A percentile compares a stretch with the other conserved stretches of the same genome.
Evolutionary conservation across 148 eudicot species (phyloP).

Genomic region (Camellia japonica): DNA sequence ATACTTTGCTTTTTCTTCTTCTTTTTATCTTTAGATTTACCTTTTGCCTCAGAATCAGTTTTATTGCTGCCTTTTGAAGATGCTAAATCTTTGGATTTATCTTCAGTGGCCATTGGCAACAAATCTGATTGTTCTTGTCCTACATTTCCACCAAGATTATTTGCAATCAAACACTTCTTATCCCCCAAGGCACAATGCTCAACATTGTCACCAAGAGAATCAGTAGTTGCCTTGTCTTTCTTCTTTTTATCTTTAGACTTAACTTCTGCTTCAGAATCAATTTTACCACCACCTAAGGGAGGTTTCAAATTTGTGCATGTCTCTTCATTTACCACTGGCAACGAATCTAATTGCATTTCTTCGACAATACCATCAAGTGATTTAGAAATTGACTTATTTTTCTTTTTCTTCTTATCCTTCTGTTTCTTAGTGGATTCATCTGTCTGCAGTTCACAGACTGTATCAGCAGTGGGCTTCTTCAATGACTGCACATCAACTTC

Average conservation of each 20-base stretch:
- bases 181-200: slow-evolving; percentile 14
- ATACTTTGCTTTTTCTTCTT: slow-evolving; percentile 36
- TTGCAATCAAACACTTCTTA: neutral
- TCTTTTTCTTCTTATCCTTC: slow-evolving; percentile 59
- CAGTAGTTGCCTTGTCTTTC: slow-evolving; percentile 29
- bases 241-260: slow-evolving; percentile 53
- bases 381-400: slow-evolving; percentile 27
- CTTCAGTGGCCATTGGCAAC: too few relatives aligned
- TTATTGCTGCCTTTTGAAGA: neutral
- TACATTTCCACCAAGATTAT: too few relatives aligned
- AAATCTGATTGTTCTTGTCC: too few relatives aligned
- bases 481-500: slow-evolving; percentile 13
- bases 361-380: slow-evolving; percentile 19
- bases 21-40: slow-evolving; percentile 47
- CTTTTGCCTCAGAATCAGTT: slow-evolving; percentile 8
- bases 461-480: slow-evolving; percentile 18
- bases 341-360: slow-evolving; percentile 13
- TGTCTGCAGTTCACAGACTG: neutral
- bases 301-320: neutral
- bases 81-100: too few relatives aligned
- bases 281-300: neutral
- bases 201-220: slow-evolving; percentile 14
- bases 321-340: slow-evolving; percentile 8
- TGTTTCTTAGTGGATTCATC: slow-evolving; percentile 31
- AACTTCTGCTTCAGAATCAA: slow-evolving; percentile 8